Percentiles rank a stretch among this genome's conserved stretches.
These are phyloP conservation scores for Aspergillus haitiensis DNA, from an alignment of 495 filamentous ascomycete species.

Conservation along the genomic window DNA sequence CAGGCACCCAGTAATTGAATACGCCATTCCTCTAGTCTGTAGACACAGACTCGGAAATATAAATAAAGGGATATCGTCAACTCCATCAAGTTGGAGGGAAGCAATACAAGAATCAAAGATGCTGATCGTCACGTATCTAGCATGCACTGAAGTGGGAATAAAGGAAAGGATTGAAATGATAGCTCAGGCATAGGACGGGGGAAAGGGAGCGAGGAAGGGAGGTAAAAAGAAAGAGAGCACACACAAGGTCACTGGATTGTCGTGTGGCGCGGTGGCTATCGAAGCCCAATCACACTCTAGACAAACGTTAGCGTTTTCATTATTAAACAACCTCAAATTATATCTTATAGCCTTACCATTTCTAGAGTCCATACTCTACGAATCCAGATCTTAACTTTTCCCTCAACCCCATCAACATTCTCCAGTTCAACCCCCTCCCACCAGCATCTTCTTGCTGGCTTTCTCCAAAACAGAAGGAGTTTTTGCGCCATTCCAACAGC, in stretches of 20 bases:
- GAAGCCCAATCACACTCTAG: slow-evolving; percentile 83
- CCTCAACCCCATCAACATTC: slow-evolving; percentile 85
- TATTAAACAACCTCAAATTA: not conserved
- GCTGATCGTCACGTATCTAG: slow-evolving; percentile 20
- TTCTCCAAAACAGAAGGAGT: slow-evolving; percentile 95
- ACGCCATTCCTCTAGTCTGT: slow-evolving; percentile 24
- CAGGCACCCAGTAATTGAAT: slow-evolving; percentile 20
- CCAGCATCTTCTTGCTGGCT: slow-evolving; percentile 95
- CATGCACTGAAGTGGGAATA: slow-evolving; percentile 12
- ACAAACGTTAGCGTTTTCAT: slow-evolving; percentile 28
- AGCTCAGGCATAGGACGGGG: slow-evolving; percentile 19
- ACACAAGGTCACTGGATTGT: too few species aligned
- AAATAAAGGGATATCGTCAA: slow-evolving; percentile 30
- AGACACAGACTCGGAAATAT: slow-evolving; percentile 19
- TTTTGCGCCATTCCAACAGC: slow-evolving; percentile 98
- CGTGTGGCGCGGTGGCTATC: slow-evolving; percentile 46
- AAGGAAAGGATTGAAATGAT: slow-evolving; percentile 14
- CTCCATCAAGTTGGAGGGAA: slow-evolving; percentile 22
- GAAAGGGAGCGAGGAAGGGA: slow-evolving; percentile 2
- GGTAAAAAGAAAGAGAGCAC: too few species aligned
- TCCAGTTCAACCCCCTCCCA: slow-evolving; percentile 98
- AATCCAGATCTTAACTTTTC: slow-evolving; percentile 96
- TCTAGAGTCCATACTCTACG: slow-evolving; percentile 97
- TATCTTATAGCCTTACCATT: slow-evolving; percentile 62
- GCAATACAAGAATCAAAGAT: slow-evolving; percentile 17